Evolutionary conservation across 2,329 filamentous ascomycete genomes (phyloP), one percentile per base, ranked within the genome.

Genomic region (Westerdykella ornata): DNA sequence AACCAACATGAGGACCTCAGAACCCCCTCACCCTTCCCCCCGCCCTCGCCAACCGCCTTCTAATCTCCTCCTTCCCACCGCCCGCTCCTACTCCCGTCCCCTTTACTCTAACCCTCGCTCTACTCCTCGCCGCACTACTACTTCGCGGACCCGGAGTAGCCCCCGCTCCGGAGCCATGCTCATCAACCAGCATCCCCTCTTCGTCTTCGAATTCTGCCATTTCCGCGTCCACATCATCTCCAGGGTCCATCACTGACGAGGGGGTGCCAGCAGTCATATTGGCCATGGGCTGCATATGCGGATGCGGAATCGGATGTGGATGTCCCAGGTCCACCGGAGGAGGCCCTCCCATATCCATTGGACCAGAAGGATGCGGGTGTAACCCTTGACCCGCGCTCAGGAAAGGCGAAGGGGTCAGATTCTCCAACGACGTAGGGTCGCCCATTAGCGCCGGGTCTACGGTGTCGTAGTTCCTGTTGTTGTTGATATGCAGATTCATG

Each of bases 381-480:
- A 48, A 51, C 26, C 4, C 37, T 41, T 13, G 47, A 12, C 49
- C 45, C 9, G 56, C 54, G n/a, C 51, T 42, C 5, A 66, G 53
- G 37, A 66, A 66, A 1, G 62, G 62, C 11, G 57, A 62, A 0
- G 61, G 60, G 5, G 60, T 59, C n/a, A 63, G 47, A 26, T 63
- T 58, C 16, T 57, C 53, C 3, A 62, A 50, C 29, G 38, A 55
- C 6, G 39, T 14, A 2, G 32, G 15, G 12, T 46, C 54, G 22
- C 73, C 68, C 70, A 81, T 80, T 36, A 82, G 77, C 29, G 78
- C 77, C 2, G 78, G 78, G 44, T 82, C 78, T 32, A 80, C 70
- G 2, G 77, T 77, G 32, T 74, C 68, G 44, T 70, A 74, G 35
- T 72, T 62, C 17, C 66, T 62, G 42, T 69, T 26, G 12, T 8